Evolutionary conservation across 768 basidiomycete species (phyloP).

Genomic region (Leccinum aurantiacum): DNA sequence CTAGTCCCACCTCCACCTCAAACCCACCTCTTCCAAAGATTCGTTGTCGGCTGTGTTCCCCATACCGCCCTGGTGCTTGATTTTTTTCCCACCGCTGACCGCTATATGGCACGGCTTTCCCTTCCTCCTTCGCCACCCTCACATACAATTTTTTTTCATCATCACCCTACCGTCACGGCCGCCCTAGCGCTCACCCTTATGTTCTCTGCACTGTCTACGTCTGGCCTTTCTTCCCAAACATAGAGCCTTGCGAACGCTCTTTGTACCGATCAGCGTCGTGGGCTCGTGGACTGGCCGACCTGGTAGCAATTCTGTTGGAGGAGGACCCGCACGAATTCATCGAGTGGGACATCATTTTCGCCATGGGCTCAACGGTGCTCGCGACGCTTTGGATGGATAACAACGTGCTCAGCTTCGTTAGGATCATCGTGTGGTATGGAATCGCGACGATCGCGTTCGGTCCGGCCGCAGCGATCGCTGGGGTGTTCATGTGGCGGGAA

Average conservation of each 20-base stretch:
- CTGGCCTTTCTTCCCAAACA: slow-evolving; percentile 14
- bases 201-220: slow-evolving; percentile 26
- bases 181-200: slow-evolving; percentile 19
- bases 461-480: slow-evolving; percentile 51
- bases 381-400: slow-evolving; percentile 51
- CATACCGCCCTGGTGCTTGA: slow-evolving; percentile 47
- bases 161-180: slow-evolving; percentile 21
- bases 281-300: not conserved
- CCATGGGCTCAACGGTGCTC: slow-evolving; percentile 39
- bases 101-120: slow-evolving; percentile 58
- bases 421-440: slow-evolving; percentile 45
- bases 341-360: slow-evolving; percentile 51
- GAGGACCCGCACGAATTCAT: slow-evolving; percentile 38
- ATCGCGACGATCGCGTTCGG: slow-evolving; percentile 44
- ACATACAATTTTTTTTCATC: slow-evolving; percentile 39
- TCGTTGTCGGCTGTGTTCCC: slow-evolving; percentile 44
- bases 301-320: not conserved
- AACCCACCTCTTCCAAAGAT: slow-evolving; percentile 36
- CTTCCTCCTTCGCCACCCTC: slow-evolving; percentile 38
- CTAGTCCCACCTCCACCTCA: not conserved
- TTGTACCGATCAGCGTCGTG: slow-evolving; percentile 10
- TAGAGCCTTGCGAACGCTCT: slow-evolving; percentile 8
- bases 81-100: slow-evolving; percentile 41
- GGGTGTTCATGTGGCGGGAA: slow-evolving; percentile 51
- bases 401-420: slow-evolving; percentile 31